phyloP scores from a whole-genome alignment of 495 filamentous ascomycete species.

The Trichoderma reesei region DNA sequence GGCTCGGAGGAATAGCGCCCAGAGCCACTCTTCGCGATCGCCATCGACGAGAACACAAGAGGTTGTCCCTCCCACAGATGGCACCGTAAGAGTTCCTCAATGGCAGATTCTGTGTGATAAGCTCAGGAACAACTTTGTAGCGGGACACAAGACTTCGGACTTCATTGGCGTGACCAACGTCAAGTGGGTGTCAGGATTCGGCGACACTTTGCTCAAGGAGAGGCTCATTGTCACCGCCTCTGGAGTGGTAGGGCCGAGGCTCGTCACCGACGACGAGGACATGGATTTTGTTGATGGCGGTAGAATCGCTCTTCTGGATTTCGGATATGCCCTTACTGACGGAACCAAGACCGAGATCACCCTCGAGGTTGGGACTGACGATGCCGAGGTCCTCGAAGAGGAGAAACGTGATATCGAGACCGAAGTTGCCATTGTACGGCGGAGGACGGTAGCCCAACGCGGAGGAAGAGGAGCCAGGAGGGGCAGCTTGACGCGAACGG shows the following conservation, averaged over 20 bases:
- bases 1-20: constrained; percentile 32
- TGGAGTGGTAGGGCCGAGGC: constrained; percentile 52
- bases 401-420: constrained; percentile 67
- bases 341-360: constrained; percentile 47
- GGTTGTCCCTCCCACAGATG: constrained; percentile 8
- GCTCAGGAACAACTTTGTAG: constrained; percentile 52
- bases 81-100: constrained; percentile 42
- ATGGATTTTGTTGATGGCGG: constrained; percentile 74
- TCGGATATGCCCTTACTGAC: constrained; percentile 49
- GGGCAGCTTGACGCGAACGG: constrained; percentile 28
- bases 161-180: constrained; percentile 48
- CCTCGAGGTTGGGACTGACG: constrained; percentile 66
- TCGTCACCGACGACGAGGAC: constrained; percentile 58
- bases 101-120: constrained; percentile 64
- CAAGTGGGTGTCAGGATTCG: constrained; percentile 50
- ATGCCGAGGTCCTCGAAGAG: constrained; percentile 61
- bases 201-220: constrained; percentile 37
- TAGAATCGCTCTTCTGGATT: constrained; percentile 67
- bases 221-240: constrained; percentile 67
- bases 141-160: constrained; percentile 46
- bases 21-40: constrained; percentile 4
- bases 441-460: constrained; percentile 55
- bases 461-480: constrained; percentile 14
- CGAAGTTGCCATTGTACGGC: constrained; percentile 72
- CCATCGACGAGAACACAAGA: background rate